A percentile compares a stretch with the other conserved stretches of the same genome.
Evolutionary conservation across 1,284 basidiomycete genomes (phyloP).

Genomic region (Pseudozyma sp.): DNA sequence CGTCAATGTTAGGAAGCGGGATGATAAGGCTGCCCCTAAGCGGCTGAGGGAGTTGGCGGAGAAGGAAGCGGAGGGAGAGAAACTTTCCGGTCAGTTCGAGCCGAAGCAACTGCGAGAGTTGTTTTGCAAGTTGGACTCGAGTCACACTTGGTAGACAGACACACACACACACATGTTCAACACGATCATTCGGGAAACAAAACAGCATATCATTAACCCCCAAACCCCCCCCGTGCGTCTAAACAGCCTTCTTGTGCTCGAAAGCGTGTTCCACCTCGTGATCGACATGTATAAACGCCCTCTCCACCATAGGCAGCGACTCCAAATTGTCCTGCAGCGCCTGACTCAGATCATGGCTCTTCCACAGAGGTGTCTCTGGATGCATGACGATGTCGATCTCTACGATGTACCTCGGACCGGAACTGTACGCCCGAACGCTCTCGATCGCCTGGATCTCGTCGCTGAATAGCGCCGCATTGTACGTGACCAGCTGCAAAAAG

Average conservation of each 20-base stretch:
- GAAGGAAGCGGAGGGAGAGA: neutral
- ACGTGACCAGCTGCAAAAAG: constrained; percentile 88
- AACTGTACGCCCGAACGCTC: constrained; percentile 72
- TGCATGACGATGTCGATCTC: constrained; percentile 96
- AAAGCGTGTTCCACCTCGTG: constrained; percentile 59
- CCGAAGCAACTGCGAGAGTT: constrained; percentile 17
- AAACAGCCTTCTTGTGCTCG: constrained; percentile 54
- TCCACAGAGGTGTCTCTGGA: constrained; percentile 86
- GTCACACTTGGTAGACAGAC: constrained; percentile 24
- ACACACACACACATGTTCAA: neutral
- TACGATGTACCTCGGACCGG: constrained; percentile 83
- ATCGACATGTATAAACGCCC: constrained; percentile 61
- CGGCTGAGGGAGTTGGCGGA: constrained; percentile 14
- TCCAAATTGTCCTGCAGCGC: constrained; percentile 94
- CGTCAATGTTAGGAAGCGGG: constrained; percentile 54
- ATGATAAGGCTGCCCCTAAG: constrained; percentile 32
- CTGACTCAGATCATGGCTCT: constrained; percentile 91
- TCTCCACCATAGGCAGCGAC: constrained; percentile 85
- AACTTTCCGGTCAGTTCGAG: constrained; percentile 15
- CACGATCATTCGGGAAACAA: no score
- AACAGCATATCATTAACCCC: no score
- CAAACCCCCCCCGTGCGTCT: neutral
- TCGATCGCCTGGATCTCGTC: constrained; percentile 87
- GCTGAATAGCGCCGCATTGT: constrained; percentile 78
- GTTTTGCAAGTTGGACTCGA: constrained; percentile 32